A percentile compares a stretch with the other conserved stretches of the same genome.
These are phyloP conservation scores for Ogataea hybrid DNA, from an alignment of 1,139 yeast genomes.

Conservation along the genomic window DNA sequence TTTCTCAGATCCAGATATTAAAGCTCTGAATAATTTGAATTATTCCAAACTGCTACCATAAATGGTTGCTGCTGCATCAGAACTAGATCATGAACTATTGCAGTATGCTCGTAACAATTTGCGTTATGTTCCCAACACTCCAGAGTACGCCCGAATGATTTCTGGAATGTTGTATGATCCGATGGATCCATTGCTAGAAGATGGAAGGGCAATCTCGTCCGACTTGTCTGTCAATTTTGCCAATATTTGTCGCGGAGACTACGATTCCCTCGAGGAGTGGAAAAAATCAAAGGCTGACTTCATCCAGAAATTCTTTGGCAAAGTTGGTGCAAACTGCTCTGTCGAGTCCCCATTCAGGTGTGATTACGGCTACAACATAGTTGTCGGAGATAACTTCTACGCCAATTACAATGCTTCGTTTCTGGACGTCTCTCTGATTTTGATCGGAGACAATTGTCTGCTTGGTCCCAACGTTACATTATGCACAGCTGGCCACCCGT, in stretches of 20 bases:
- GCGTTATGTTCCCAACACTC: conserved; percentile 40
- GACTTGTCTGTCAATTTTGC: conserved; percentile 41
- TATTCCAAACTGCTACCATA: too few species aligned
- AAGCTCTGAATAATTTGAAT: too few species aligned
- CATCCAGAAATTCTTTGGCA: conserved; percentile 32
- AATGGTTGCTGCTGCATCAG: conserved; percentile 14
- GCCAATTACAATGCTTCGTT: conserved; percentile 56
- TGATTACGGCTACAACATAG: conserved; percentile 58
- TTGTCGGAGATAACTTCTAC: conserved; percentile 49
- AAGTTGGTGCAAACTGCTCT: conserved; percentile 34
- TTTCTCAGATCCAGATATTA: too few species aligned
- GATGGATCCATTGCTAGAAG: conserved; percentile 32
- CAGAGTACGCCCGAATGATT: conserved; percentile 46
- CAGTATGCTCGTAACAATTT: conserved; percentile 42
- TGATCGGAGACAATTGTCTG: conserved; percentile 57
- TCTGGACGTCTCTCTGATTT: conserved; percentile 59
- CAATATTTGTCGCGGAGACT: conserved; percentile 40
- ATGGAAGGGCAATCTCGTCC: conserved; percentile 33
- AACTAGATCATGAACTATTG: conserved; percentile 39
- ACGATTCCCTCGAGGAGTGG: conserved; percentile 32
- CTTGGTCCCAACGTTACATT: conserved; percentile 64
- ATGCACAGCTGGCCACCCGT: conserved; percentile 63
- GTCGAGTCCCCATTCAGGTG: conserved; percentile 43
- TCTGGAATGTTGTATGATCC: conserved; percentile 36
- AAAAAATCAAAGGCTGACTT: conserved; percentile 3